Conservation (phyloP, 2,329 filamentous ascomycete species). For the Sclerotinia trifoliorum region DNA sequence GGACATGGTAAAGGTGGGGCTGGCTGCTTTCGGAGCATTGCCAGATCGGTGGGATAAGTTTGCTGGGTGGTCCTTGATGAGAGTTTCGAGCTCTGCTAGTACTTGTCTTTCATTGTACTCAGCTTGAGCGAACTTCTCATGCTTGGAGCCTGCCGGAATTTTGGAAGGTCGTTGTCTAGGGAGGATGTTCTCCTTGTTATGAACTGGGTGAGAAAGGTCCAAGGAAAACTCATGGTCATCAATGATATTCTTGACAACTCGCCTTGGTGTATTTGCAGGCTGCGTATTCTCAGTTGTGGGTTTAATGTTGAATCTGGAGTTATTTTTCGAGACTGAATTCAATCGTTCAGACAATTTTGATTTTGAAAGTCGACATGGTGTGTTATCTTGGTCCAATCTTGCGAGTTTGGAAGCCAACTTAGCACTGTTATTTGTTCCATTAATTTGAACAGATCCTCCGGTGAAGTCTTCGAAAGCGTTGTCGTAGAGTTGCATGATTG, state of each 20-base stretch:
- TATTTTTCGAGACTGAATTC: slow-evolving; percentile 3
- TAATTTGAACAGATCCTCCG: slow-evolving; percentile 38
- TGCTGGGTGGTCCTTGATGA: slow-evolving; percentile 17
- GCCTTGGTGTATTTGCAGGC: slow-evolving; percentile 17
- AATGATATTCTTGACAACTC: slow-evolving; percentile 17
- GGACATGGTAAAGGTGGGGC: slow-evolving; percentile 18
- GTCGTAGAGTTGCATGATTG: slow-evolving; percentile 46
- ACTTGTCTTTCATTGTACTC: slow-evolving; percentile 20
- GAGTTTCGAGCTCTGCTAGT: slow-evolving; percentile 14
- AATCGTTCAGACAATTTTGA: slow-evolving; percentile 11
- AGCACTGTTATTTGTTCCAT: slow-evolving; percentile 13
- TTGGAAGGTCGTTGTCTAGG: slow-evolving; percentile 23
- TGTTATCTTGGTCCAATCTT: slow-evolving; percentile 32
- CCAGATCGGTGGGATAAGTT: slow-evolving; percentile 4
- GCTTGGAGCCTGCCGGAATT: neutral
- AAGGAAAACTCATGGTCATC: slow-evolving; percentile 12
- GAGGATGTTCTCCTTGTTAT: slow-evolving; percentile 31
- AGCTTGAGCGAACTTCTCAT: slow-evolving; percentile 6
- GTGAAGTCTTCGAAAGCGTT: slow-evolving; percentile 50
- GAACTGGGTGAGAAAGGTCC: neutral
- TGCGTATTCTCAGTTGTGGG: slow-evolving; percentile 10
- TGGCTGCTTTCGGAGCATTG: slow-evolving; percentile 9
- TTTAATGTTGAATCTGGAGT: slow-evolving; percentile 8
- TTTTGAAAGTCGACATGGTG: slow-evolving; percentile 4
- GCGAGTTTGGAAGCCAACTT: slow-evolving; percentile 29